phyloP scores from a whole-genome alignment of 2,329 filamentous ascomycete species.

The Xylaria sp. region DNA sequence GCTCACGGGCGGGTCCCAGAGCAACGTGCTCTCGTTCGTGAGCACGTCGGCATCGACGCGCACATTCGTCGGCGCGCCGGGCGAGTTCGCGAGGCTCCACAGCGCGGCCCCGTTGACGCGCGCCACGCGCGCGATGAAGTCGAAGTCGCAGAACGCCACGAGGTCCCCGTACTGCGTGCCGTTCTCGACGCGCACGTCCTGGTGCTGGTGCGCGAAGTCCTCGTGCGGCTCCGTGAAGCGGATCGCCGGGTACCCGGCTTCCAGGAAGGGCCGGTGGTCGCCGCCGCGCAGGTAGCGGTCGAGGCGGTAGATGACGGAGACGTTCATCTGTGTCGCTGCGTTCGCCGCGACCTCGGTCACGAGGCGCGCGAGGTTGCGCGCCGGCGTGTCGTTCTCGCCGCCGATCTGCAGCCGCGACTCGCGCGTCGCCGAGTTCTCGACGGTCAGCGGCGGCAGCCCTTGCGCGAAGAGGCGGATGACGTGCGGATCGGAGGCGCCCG shows the following conservation, averaged over 20 bases:
- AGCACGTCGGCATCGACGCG: slow-evolving; percentile 58
- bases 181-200: slow-evolving; percentile 59
- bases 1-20: slow-evolving; percentile 57
- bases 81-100: slow-evolving; percentile 64
- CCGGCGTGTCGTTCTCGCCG: slow-evolving; percentile 66
- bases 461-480: slow-evolving; percentile 67
- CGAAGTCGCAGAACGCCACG: slow-evolving; percentile 66
- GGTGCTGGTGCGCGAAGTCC: slow-evolving; percentile 68
- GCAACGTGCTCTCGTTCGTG: slow-evolving; percentile 62
- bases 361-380: slow-evolving; percentile 65
- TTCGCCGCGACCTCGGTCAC: slow-evolving; percentile 66
- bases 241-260: slow-evolving; percentile 64
- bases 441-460: slow-evolving; percentile 55
- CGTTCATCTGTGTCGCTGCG: slow-evolving; percentile 62
- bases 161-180: slow-evolving; percentile 66
- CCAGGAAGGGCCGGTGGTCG: slow-evolving; percentile 66
- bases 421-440: slow-evolving; percentile 54
- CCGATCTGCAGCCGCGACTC: slow-evolving; percentile 57
- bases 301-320: slow-evolving; percentile 65
- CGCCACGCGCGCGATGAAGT: slow-evolving; percentile 64
- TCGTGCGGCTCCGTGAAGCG: slow-evolving; percentile 69
- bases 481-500: slow-evolving; percentile 57
- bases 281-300: slow-evolving; percentile 68
- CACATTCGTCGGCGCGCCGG: slow-evolving; percentile 62
- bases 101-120: slow-evolving; percentile 65